Evolutionary conservation across 352 stramenopile genomes (phyloP), one percentile per base, ranked within the genome.

Genomic region (Pythium phragmiticola): DNA sequence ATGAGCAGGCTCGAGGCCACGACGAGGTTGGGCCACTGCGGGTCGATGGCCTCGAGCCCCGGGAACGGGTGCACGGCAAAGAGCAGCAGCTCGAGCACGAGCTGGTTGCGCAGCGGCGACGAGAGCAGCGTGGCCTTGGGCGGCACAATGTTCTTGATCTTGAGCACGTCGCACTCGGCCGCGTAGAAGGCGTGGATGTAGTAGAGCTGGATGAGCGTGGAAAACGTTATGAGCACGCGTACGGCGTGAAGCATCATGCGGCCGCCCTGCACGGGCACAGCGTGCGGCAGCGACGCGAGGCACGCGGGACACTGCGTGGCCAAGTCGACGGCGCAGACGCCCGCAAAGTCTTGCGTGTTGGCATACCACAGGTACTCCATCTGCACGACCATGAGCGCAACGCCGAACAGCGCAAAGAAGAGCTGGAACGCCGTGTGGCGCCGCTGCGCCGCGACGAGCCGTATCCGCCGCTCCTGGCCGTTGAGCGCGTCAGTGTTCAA

Each of bases 81-180:
- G 16, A 89, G 26, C 3, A 63, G 34, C 47, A 86, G 67, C 66
- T 92, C 80, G 23, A 87, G 8, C 3, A 92, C 26, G 14, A 92
- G 63, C 2, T 45, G 57, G 6, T 52, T 63, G 16, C 80, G 78
- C 57, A 89, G 57, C 16, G 80, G 81, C 43, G 83, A 92, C 30
- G 72, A 75, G 30, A 89, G 62, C 36, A 90, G 63, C 47, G 79
- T 89, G 17, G 79, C 80, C 34, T 82, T 85, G 19, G 81, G 81
- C 7, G 83, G 79, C 63, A 89, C 73, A 50, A 92, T 87, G 60
- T 92, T 92, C 57, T 89, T 90, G 65, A 89, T 77, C 70, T 89
- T 92, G 72, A 89, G 83, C 42, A 89, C 73, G 57, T 90, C 75
- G 42, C 78, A 87, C 69, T 90, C 74, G 63, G 73, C 77, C 45